Percentiles rank a stretch among this genome's conserved stretches.
phyloP scores from a whole-genome alignment of 1,139 yeast genomes.

The Protomyces gravidus region DNA sequence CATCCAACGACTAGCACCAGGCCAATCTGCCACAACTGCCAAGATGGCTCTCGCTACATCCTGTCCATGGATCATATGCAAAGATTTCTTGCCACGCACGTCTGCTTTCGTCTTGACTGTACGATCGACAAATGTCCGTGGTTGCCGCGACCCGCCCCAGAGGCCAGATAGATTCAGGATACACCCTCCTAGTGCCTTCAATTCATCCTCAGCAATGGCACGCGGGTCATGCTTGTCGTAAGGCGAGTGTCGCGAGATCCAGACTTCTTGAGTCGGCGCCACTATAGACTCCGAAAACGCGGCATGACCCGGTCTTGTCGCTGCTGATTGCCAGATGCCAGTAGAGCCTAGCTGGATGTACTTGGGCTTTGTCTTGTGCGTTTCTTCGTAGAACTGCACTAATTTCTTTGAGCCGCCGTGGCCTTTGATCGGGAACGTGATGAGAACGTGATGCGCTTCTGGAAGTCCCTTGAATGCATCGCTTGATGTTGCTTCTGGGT shows the following conservation, averaged over 20 bases:
- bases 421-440: slow-evolving; percentile 18
- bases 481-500: not conserved
- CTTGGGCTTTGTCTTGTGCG: not conserved
- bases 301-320: not conserved
- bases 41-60: slow-evolving; percentile 25
- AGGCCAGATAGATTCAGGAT: slow-evolving; percentile 13
- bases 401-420: not conserved
- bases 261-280: not conserved
- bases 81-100: slow-evolving; percentile 3
- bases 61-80: slow-evolving; percentile 24
- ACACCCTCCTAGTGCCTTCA: slow-evolving; percentile 13
- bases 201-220: slow-evolving; percentile 22
- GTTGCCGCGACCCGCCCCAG: slow-evolving; percentile 27
- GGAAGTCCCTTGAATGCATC: slow-evolving; percentile 5
- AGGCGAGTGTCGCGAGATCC: slow-evolving; percentile 21
- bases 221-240: slow-evolving; percentile 11
- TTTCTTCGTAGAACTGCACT: slow-evolving; percentile 3
- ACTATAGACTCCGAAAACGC: not conserved
- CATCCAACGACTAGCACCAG: slow-evolving; percentile 25
- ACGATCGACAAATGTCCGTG: slow-evolving; percentile 5
- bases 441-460: slow-evolving; percentile 7
- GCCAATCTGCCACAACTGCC: slow-evolving; percentile 23
- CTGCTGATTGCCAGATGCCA: slow-evolving; percentile 15
- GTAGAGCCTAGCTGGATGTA: slow-evolving; percentile 16
- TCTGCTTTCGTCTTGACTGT: not conserved